phyloP scores from a whole-genome alignment of 345 rosid species.

The Nephelium lappaceum region DNA sequence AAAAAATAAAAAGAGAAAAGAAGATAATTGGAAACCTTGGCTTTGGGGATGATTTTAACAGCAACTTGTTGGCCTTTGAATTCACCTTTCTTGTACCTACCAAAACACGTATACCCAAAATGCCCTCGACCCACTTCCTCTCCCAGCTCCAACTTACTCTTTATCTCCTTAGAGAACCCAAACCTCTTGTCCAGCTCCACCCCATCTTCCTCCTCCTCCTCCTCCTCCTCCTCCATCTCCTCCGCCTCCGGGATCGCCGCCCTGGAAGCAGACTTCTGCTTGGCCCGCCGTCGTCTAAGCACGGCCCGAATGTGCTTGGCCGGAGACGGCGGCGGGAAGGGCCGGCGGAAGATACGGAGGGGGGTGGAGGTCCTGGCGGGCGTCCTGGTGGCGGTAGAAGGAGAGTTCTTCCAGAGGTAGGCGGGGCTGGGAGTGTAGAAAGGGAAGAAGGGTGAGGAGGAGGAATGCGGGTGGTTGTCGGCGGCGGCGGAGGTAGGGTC shows the following conservation, averaged over 20 bases:
- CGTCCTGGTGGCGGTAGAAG: slow-evolving; percentile 25
- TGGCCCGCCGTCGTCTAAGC: slow-evolving; percentile 41
- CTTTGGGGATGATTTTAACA: slow-evolving; percentile 89
- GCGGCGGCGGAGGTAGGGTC: slow-evolving; percentile 29
- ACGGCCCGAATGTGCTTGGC: slow-evolving; percentile 88
- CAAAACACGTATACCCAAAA: slow-evolving; percentile 96
- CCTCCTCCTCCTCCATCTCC: slow-evolving; percentile 46
- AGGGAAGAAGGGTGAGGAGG: slow-evolving; percentile 53
- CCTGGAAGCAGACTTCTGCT: slow-evolving; percentile 28
- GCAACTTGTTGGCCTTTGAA: slow-evolving; percentile 86
- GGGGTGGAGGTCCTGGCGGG: slow-evolving; percentile 61
- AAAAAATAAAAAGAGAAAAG: not conserved
- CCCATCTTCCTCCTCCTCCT: slow-evolving; percentile 39
- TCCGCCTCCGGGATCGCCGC: slow-evolving; percentile 32
- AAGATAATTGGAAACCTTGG: slow-evolving; percentile 60
- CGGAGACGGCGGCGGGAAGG: slow-evolving; percentile 93
- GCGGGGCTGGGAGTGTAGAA: slow-evolving; percentile 75
- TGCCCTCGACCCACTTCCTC: slow-evolving; percentile 97
- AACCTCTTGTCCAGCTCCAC: slow-evolving; percentile 84
- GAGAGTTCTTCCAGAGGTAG: slow-evolving; percentile 58
- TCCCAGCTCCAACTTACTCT: slow-evolving; percentile 65
- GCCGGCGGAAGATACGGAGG: slow-evolving; percentile 59
- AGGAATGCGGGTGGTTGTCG: slow-evolving; percentile 22
- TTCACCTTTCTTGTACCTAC: slow-evolving; percentile 88
- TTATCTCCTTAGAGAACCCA: slow-evolving; percentile 81